Evolutionary conservation across 1,139 yeast genomes (phyloP).

Genomic region (Sporopachydermia cereana): DNA sequence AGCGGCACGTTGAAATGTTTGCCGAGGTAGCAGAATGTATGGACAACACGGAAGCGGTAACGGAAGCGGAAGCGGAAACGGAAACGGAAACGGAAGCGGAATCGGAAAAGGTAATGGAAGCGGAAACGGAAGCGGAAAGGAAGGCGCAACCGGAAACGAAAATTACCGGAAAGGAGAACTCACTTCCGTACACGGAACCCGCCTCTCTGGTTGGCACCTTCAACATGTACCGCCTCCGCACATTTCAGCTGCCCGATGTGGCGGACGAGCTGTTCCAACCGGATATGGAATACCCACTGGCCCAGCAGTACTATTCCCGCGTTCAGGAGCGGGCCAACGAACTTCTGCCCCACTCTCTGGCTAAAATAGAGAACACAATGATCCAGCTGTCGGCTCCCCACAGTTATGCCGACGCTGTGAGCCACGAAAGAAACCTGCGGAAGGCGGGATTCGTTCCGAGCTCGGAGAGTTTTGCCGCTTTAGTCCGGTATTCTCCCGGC

Average conservation of each 20-base stretch:
- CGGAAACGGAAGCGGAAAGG: no score
- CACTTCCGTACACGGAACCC: no score
- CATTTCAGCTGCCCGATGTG: neutral
- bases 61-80: no score
- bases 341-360: neutral
- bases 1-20: no score
- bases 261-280: neutral
- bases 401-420: constrained; percentile 3
- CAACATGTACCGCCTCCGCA: constrained; percentile 2
- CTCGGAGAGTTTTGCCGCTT: neutral
- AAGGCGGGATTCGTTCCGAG: constrained; percentile 1
- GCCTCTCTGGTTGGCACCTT: neutral
- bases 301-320: neutral
- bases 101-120: no score
- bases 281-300: neutral
- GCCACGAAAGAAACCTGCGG: neutral
- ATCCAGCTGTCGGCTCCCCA: neutral
- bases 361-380: neutral
- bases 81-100: no score
- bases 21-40: no score
- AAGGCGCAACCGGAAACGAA: no score
- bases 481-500: neutral
- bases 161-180: no score
- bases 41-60: no score
- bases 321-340: neutral